Percentiles rank a stretch among this genome's conserved stretches.
These are phyloP conservation scores for Phytophthora pinifolia DNA, from an alignment of 352 stramenopile genomes.

Conservation along the genomic window DNA sequence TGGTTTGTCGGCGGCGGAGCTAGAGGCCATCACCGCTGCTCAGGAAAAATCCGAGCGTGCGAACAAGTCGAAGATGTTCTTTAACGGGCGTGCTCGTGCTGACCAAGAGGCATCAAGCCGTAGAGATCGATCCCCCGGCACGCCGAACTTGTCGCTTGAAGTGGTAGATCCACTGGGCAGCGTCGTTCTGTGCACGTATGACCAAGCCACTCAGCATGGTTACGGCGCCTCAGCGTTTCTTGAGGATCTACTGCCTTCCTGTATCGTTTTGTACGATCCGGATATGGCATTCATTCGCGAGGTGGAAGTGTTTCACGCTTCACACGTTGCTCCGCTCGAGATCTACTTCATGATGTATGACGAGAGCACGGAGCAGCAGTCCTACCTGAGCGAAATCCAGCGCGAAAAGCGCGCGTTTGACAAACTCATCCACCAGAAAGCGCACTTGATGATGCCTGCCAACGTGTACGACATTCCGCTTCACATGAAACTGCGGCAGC, in stretches of 20 bases:
- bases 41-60: conserved; percentile 29
- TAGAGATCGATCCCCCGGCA: conserved; percentile 14
- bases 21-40: conserved; percentile 47
- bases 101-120: conserved; percentile 3
- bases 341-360: conserved; percentile 98
- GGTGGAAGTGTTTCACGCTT: conserved; percentile 93
- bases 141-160: conserved; percentile 48
- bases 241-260: conserved; percentile 88
- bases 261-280: conserved; percentile 95
- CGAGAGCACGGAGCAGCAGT: conserved; percentile 95
- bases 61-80: conserved; percentile 23
- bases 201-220: conserved; percentile 65
- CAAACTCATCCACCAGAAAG: conserved; percentile 95
- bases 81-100: conserved; percentile 18
- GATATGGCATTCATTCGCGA: conserved; percentile 95
- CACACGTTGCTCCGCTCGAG: conserved; percentile 47
- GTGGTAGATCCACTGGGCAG: conserved; percentile 49
- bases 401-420: conserved; percentile 97
- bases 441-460: conserved; percentile 86
- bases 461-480: conserved; percentile 86
- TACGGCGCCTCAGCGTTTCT: conserved; percentile 72
- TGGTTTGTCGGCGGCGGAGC: conserved; percentile 67
- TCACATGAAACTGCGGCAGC: conserved; percentile 68
- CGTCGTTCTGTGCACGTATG: conserved; percentile 79
- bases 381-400: conserved; percentile 93